phyloP scores from a whole-genome alignment of 2,329 filamentous ascomycete genomes.

The Colletotrichum sp. region DNA sequence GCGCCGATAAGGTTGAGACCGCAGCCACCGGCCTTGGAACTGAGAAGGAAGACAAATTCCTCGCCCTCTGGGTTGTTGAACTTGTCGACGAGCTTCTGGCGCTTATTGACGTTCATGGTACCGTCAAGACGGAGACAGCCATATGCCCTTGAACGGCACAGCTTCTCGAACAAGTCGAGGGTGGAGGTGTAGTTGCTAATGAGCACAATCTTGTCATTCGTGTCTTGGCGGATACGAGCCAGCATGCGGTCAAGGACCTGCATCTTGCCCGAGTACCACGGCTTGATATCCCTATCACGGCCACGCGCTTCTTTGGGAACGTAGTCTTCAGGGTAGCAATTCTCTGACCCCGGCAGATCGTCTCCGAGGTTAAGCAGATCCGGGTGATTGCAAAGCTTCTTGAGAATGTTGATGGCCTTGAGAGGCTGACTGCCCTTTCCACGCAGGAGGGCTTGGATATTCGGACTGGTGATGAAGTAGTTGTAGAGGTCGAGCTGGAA shows the following conservation, averaged over 20 bases:
- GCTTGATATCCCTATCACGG: slow-evolving; percentile 87
- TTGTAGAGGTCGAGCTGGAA: slow-evolving; percentile 96
- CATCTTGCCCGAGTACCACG: slow-evolving; percentile 99
- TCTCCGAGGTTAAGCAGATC: slow-evolving; percentile 83
- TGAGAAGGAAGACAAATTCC: slow-evolving; percentile 95
- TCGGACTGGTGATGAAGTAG: slow-evolving; percentile 93
- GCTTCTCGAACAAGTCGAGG: slow-evolving; percentile 88
- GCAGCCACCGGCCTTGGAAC: slow-evolving; percentile 94
- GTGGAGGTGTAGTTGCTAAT: slow-evolving; percentile 99
- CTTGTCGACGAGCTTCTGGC: slow-evolving; percentile 94
- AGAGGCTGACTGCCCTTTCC: slow-evolving; percentile 96
- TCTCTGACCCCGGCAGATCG: slow-evolving; percentile 87
- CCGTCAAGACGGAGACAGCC: slow-evolving; percentile 90
- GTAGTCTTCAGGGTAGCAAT: slow-evolving; percentile 83
- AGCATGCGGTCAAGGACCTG: slow-evolving; percentile 98
- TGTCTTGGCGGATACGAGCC: slow-evolving; percentile 91
- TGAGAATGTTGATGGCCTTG: slow-evolving; percentile 94
- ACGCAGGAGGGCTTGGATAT: slow-evolving; percentile 88
- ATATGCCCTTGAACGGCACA: slow-evolving; percentile 85
- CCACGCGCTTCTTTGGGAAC: slow-evolving; percentile 86
- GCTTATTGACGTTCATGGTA: slow-evolving; percentile 97
- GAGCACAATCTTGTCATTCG: slow-evolving; percentile 98
- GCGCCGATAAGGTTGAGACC: slow-evolving; percentile 95
- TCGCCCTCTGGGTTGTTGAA: slow-evolving; percentile 92
- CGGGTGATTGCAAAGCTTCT: slow-evolving; percentile 98